phyloP scores from a whole-genome alignment of 768 basidiomycete species.

The Trametes sanguinea region DNA sequence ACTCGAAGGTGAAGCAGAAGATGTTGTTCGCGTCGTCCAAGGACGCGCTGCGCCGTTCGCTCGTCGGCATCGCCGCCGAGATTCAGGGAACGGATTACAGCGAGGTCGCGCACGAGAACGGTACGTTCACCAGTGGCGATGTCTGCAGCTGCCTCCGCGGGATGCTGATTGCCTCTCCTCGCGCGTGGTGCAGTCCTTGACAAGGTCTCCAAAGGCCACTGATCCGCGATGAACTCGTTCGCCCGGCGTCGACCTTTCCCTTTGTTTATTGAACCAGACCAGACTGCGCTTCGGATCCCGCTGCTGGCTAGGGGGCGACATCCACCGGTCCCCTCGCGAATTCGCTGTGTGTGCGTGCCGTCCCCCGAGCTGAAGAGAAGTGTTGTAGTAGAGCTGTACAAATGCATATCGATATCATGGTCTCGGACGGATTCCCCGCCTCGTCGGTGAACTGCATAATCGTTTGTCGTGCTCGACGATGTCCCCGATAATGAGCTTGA shows the following conservation, averaged over 20 bases:
- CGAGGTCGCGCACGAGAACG: constrained; percentile 70
- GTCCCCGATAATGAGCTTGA: not conserved
- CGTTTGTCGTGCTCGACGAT: not conserved
- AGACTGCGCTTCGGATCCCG: constrained; percentile 9
- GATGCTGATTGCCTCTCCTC: not conserved
- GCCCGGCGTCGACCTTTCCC: constrained; percentile 5
- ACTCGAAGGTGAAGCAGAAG: constrained; percentile 84
- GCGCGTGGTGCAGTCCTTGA: constrained; percentile 27
- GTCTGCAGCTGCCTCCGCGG: not conserved
- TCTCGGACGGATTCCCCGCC: not conserved
- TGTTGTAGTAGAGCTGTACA: constrained; percentile 30
- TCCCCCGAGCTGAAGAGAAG: constrained; percentile 25
- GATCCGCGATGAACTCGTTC: constrained; percentile 2
- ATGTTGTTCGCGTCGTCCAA: constrained; percentile 92
- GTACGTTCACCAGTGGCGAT: constrained; percentile 45
- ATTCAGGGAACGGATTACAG: constrained; percentile 81
- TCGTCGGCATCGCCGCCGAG: constrained; percentile 78
- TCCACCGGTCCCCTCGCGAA: constrained; percentile 10
- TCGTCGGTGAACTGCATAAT: not conserved
- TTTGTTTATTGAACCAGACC: constrained; percentile 18
- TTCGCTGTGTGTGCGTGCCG: constrained; percentile 1
- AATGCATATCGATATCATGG: constrained; percentile 19
- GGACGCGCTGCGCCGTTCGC: constrained; percentile 69
- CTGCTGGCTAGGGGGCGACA: constrained; percentile 14
- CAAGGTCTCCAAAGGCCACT: constrained; percentile 30